phyloP scores from a whole-genome alignment of 2,329 filamentous ascomycete species.

The Blastomyces silverae region DNA sequence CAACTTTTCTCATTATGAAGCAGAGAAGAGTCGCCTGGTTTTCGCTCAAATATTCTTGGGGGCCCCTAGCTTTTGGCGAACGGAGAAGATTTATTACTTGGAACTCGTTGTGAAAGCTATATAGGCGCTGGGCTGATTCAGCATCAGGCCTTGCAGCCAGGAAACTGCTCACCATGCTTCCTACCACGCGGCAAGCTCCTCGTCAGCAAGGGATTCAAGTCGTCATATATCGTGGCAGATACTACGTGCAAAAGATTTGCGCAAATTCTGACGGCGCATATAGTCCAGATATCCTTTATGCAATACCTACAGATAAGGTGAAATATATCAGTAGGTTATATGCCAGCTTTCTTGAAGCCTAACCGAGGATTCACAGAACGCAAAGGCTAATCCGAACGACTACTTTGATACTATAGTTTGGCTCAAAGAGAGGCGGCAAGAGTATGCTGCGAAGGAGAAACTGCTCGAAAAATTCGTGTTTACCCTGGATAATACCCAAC shows the following conservation, averaged over 20 bases:
- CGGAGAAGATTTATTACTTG: background rate
- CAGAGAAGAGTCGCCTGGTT: background rate
- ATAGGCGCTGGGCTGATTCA: background rate
- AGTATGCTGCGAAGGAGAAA: constrained; percentile 1
- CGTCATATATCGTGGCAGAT: constrained; percentile 2
- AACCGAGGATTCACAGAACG: background rate
- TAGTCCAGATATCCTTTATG: background rate
- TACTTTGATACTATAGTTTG: constrained; percentile 3
- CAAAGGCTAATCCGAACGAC: background rate
- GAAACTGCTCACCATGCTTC: background rate
- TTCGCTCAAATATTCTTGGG: background rate
- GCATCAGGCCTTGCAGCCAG: background rate
- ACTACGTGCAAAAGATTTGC: background rate
- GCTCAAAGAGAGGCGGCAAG: constrained; percentile 5
- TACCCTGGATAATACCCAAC: background rate
- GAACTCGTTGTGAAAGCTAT: background rate
- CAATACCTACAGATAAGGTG: constrained; percentile 3
- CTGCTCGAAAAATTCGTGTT: background rate
- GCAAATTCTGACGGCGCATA: background rate
- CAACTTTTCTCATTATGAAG: background rate
- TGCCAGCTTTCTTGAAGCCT: background rate
- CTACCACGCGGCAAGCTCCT: background rate
- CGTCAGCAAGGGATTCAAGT: background rate
- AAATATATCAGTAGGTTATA: constrained; percentile 4
- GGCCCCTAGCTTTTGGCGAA: background rate